phyloP scores from a whole-genome alignment of 139 green algal genomes.

The Deuterostichococcus epilithicus region DNA sequence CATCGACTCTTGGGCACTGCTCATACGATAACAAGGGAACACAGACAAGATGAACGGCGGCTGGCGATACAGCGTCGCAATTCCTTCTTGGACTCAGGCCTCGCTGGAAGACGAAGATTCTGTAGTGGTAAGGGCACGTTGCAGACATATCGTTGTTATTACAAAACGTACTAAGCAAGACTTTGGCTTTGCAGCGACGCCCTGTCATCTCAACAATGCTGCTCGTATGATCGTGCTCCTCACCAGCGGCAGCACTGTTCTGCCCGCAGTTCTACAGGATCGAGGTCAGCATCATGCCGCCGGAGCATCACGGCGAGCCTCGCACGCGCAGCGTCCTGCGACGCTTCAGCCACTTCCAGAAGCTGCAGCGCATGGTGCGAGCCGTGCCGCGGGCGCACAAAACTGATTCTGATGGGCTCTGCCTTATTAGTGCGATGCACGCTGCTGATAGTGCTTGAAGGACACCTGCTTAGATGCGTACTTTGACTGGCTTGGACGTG shows the following conservation, averaged over 20 bases:
- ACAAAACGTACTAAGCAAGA: not conserved
- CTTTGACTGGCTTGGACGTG: no score
- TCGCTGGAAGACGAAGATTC: slow-evolving; percentile 22
- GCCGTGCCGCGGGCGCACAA: no score
- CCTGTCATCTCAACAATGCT: not conserved
- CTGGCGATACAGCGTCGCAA: slow-evolving; percentile 25
- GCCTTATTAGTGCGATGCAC: not conserved
- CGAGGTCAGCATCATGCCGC: slow-evolving; percentile 42
- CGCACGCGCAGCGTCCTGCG: slow-evolving; percentile 33
- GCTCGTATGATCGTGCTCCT: not conserved
- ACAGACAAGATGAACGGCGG: not conserved
- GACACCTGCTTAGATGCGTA: no score
- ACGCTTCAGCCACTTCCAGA: slow-evolving; percentile 39
- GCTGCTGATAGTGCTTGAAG: not conserved
- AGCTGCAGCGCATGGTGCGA: slow-evolving; percentile 32
- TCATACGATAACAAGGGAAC: not conserved
- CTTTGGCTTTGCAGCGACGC: not conserved
- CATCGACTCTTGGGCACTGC: no score
- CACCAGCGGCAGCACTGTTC: not conserved
- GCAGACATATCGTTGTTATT: not conserved
- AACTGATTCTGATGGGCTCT: no score
- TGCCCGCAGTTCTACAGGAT: slow-evolving; percentile 26
- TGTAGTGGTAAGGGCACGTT: slow-evolving; percentile 15
- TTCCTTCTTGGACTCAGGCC: slow-evolving; percentile 28
- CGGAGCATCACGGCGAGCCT: slow-evolving; percentile 13